Evolutionary conservation across 2,329 filamentous ascomycete species (phyloP).

Genomic region (Arachnomyces sp.): DNA sequence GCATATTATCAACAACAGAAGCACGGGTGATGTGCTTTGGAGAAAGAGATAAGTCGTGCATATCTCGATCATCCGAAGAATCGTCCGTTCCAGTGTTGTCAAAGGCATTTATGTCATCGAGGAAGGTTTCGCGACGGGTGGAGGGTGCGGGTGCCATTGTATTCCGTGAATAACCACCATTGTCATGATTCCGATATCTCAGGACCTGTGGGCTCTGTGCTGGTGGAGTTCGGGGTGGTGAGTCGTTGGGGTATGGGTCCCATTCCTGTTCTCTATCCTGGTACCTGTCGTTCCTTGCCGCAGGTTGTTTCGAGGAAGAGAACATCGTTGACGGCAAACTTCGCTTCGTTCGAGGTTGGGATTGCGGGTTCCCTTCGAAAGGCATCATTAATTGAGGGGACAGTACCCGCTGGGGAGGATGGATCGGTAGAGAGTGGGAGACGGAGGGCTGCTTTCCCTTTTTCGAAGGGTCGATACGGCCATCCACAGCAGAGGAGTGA

Average conservation of each 20-base stretch:
- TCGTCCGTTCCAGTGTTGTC: conserved; percentile 25
- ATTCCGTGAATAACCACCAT: conserved; percentile 1
- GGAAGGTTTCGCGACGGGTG: conserved; percentile 34
- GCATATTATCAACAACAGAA: conserved; percentile 92
- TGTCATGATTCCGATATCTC: conserved; percentile 19
- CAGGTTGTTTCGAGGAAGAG: conserved; percentile 11
- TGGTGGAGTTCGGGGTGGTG: conserved; percentile 35
- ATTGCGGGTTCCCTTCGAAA: too few species aligned
- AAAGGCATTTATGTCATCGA: conserved; percentile 26
- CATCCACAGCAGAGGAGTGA: too few species aligned
- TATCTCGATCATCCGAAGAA: conserved; percentile 26
- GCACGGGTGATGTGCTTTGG: conserved; percentile 71
- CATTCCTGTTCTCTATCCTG: conserved; percentile 21
- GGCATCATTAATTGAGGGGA: too few species aligned
- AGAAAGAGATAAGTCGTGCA: conserved; percentile 75
- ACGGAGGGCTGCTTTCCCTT: too few species aligned
- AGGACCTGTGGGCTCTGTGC: conserved; percentile 23
- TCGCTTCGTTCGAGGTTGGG: too few species aligned
- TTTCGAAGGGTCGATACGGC: too few species aligned
- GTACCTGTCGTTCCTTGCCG: conserved; percentile 13
- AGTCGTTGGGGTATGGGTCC: conserved; percentile 19
- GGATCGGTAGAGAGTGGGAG: too few species aligned
- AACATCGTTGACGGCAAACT: too few species aligned
- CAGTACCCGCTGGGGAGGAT: too few species aligned
- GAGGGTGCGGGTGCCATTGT: conserved; percentile 13